Evolutionary conservation across 73 alveolate species (phyloP).

Genomic region (Tetrahymena borealis): DNA sequence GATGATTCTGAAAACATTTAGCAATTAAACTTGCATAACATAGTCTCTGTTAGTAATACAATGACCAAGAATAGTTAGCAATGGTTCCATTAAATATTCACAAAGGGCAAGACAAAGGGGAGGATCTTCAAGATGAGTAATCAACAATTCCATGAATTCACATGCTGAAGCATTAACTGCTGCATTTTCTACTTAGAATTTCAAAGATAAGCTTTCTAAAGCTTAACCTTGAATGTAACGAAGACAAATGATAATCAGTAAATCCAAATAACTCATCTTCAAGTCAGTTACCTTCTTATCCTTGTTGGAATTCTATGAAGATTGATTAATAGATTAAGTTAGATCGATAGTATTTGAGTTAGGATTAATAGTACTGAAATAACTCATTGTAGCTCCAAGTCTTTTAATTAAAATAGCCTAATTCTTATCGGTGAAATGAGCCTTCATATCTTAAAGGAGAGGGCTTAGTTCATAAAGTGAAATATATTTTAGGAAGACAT

Average conservation of each 20-base stretch:
- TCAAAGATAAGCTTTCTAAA: constrained; percentile 30
- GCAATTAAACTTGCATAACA: constrained; percentile 33
- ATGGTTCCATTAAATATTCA: constrained; percentile 33
- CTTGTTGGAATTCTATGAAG: not conserved
- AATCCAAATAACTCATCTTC: constrained; percentile 32
- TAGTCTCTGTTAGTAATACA: constrained; percentile 28
- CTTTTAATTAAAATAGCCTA: constrained; percentile 7
- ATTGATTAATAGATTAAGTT: not conserved
- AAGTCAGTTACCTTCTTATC: not conserved
- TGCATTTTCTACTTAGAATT: constrained; percentile 38
- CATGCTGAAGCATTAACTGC: constrained; percentile 49
- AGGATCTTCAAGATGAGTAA: constrained; percentile 31
- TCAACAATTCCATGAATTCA: constrained; percentile 39
- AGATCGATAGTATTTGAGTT: not conserved
- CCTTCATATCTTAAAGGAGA: constrained; percentile 21
- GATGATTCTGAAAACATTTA: constrained; percentile 22
- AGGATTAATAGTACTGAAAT: not conserved
- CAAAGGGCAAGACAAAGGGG: constrained; percentile 17
- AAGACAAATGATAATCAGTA: constrained; percentile 25
- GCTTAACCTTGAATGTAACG: constrained; percentile 40
- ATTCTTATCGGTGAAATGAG: constrained; percentile 28
- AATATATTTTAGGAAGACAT: constrained; percentile 26
- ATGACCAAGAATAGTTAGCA: constrained; percentile 24
- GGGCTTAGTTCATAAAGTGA: not conserved
- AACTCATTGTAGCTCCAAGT: not conserved